Evolutionary conservation across 352 stramenopile species (phyloP).

Genomic region (Phytophthora macrochlamydospora): DNA sequence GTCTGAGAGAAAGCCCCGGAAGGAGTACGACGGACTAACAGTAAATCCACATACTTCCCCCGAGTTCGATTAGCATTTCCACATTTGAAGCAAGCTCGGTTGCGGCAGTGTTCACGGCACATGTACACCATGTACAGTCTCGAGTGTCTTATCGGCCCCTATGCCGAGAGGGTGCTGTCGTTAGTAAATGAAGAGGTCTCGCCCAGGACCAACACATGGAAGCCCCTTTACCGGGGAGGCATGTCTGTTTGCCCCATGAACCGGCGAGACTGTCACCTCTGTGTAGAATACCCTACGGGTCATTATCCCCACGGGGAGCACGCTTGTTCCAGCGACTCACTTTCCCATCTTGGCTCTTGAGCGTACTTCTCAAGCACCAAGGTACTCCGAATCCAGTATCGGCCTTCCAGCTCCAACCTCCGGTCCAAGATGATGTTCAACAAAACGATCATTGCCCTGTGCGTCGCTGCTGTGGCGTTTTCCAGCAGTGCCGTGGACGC

Average conservation of each 20-base stretch:
- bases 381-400: neutral
- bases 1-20: neutral
- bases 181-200: too few species aligned
- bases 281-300: neutral
- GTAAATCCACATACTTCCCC: neutral
- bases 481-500: neutral
- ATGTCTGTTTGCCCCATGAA: too few species aligned
- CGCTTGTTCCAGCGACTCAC: neutral
- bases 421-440: conserved; percentile 15
- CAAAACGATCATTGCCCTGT: conserved; percentile 12
- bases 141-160: too few species aligned
- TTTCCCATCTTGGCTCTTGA: conserved; percentile 1
- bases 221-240: too few species aligned
- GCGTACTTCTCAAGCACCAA: neutral
- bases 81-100: too few species aligned
- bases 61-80: too few species aligned
- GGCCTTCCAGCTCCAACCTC: neutral
- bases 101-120: too few species aligned
- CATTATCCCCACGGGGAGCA: neutral
- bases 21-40: too few species aligned
- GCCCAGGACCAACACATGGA: too few species aligned
- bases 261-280: neutral
- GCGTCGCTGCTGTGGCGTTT: conserved; percentile 7
- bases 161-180: too few species aligned
- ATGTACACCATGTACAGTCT: too few species aligned